Percentiles rank a stretch among this genome's conserved stretches.
phyloP scores from a whole-genome alignment of 768 basidiomycete species.

The Calocybe gangraenosa region DNA sequence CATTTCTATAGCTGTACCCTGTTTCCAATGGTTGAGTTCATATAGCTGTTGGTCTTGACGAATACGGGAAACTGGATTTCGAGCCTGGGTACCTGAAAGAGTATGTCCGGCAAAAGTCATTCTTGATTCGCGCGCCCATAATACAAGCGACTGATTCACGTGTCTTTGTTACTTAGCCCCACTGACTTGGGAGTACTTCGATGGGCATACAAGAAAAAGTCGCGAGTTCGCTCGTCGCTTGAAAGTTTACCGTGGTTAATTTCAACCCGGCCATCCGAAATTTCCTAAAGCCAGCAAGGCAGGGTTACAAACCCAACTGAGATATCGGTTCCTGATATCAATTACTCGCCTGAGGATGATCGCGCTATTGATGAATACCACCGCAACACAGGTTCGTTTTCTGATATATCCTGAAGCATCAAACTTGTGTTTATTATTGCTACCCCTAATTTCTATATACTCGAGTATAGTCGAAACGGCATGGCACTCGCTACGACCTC shows the following conservation, averaged over 20 bases:
- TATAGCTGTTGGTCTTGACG: too few species aligned
- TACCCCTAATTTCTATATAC: too few species aligned
- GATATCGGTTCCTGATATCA: conserved; percentile 31
- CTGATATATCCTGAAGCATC: background rate
- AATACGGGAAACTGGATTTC: conserved; percentile 39
- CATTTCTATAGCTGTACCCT: conserved; percentile 41
- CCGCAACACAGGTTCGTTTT: conserved; percentile 27
- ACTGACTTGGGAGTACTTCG: conserved; percentile 42
- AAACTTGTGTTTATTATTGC: background rate
- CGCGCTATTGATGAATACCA: conserved; percentile 36
- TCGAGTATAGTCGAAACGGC: conserved; percentile 36
- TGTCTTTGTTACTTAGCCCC: conserved; percentile 28
- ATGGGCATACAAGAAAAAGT: conserved; percentile 51
- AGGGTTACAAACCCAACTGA: conserved; percentile 25
- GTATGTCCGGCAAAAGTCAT: too few species aligned
- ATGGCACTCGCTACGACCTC: conserved; percentile 48
- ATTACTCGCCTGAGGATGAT: conserved; percentile 38
- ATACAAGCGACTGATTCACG: too few species aligned
- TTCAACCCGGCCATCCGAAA: conserved; percentile 27
- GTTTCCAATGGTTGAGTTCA: conserved; percentile 40
- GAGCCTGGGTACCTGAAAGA: conserved; percentile 40
- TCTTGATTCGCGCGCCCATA: too few species aligned
- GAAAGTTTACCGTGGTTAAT: conserved; percentile 37
- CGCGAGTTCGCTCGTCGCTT: conserved; percentile 57
- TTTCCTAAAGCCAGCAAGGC: conserved; percentile 33